Percentiles rank a stretch among this genome's conserved stretches.
Conservation (phyloP, 23 red algal genomes). For the Gracilaria gracilis region DNA sequence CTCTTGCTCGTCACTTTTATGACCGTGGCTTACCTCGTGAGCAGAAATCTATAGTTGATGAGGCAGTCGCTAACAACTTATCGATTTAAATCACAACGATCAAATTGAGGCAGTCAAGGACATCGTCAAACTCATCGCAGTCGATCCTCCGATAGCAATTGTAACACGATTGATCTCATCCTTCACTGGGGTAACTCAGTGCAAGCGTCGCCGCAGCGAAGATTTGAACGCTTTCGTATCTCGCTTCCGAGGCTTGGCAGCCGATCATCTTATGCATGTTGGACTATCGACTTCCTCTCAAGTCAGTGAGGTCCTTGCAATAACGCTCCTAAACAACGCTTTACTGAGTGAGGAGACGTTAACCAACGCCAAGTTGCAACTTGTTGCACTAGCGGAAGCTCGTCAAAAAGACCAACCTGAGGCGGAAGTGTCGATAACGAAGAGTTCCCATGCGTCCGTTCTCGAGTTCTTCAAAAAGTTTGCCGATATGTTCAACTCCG, state of each 20-base stretch:
- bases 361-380: slow-evolving; percentile 20
- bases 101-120: neutral
- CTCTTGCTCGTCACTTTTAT: slow-evolving; percentile 18
- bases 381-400: slow-evolving; percentile 26
- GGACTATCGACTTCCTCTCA: neutral
- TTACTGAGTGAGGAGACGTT: slow-evolving; percentile 10
- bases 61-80: neutral
- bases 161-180: neutral
- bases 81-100: neutral
- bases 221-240: neutral
- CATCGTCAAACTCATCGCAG: neutral
- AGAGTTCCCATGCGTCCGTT: neutral
- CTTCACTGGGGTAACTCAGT: neutral
- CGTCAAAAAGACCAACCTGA: neutral
- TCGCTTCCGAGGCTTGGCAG: slow-evolving; percentile 1
- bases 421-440: neutral
- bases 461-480: neutral
- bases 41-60: neutral
- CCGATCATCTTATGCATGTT: neutral
- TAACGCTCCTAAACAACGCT: slow-evolving; percentile 24
- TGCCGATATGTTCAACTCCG: neutral
- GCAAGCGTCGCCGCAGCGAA: neutral
- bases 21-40: neutral
- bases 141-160: neutral
- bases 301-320: neutral